Evolutionary conservation across 2,329 filamentous ascomycete genomes (phyloP), one percentile per base, ranked within the genome.

Genomic region (Cyphellophora attinorum): DNA sequence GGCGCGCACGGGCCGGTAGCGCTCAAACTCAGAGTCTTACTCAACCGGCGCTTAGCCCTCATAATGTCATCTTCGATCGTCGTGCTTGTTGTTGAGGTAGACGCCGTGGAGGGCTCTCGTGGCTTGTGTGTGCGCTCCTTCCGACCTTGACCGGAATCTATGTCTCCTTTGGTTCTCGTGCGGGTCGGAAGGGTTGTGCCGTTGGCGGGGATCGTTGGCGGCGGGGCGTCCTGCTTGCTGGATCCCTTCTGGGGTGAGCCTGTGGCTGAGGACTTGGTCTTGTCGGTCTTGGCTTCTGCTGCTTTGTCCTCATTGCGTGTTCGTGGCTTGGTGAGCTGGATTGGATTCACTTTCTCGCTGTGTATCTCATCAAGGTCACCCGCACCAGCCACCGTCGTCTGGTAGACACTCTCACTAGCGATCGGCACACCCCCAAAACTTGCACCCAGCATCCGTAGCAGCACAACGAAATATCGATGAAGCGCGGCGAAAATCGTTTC

Each of bases 401-500:
- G 59, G 50, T 58, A 61, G 19, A 61, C 53, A 21, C 60, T 57
- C 25, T 53, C 57, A 29, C 65, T 61, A 3, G 58, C 60, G 12
- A 64, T 49, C 3, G 60, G 60, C 10, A 55, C 46, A 6, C 60
- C 60, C 3, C 63, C 63, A 45, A 66, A 65, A 53, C 62, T 61
- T 11, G 55, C 52, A 6, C 64, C 60, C 15, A 69, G 48, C 39
- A 64, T 61, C 39, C 63, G 61, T 5, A 69, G 49, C n/a, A 69
- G 47, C n/a, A 57, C 59, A 12, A 67, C 62, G 50, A 76, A 75
- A 35, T 67, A 58, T 19, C 62, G 64, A 50, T 76, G 72, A 6
- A 75, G 52, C 42, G 73, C 67, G 8, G 72, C 65, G 45, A 76
- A 76, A 44, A 76, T 69, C 52, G 67, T 65, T 38, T 72, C 69